Conservation (phyloP, 345 rosid species). For the Psidium guajava region DNA sequence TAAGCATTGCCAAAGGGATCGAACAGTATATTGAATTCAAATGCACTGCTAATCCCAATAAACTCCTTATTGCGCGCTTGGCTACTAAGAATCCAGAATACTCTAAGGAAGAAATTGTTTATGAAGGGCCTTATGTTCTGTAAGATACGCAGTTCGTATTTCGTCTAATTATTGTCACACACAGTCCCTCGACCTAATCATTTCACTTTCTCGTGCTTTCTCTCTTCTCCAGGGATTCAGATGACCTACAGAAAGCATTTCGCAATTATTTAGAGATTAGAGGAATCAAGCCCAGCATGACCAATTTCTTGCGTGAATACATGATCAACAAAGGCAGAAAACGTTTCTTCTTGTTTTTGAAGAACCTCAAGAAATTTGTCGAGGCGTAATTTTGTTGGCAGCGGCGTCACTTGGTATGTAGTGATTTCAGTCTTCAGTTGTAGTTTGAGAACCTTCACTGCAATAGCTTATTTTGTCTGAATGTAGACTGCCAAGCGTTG, state of each 20-base stretch:
- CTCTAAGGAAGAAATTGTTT: constrained; percentile 44
- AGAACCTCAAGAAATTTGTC: constrained; percentile 54
- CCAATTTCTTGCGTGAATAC: constrained; percentile 82
- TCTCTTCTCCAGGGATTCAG: constrained; percentile 49
- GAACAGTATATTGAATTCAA: constrained; percentile 52
- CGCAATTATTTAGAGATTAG: constrained; percentile 69
- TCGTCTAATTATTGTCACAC: neutral
- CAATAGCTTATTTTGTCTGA: neutral
- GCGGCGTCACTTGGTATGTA: neutral
- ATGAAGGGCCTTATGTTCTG: constrained; percentile 38
- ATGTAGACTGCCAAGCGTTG: neutral
- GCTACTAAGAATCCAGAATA: constrained; percentile 37
- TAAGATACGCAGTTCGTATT: neutral
- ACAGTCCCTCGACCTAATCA: neutral
- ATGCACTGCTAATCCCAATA: constrained; percentile 60
- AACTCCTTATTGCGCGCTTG: constrained; percentile 48
- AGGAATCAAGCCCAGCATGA: constrained; percentile 62
- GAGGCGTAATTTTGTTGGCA: constrained; percentile 15
- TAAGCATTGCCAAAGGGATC: constrained; percentile 48
- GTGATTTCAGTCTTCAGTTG: neutral
- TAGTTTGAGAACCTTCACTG: neutral
- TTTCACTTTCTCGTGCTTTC: neutral
- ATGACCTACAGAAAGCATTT: constrained; percentile 73
- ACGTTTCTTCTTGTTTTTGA: constrained; percentile 50
- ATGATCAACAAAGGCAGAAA: constrained; percentile 85